Conservation (phyloP, 257 asterid species). For the Solanum tarapatanum region DNA sequence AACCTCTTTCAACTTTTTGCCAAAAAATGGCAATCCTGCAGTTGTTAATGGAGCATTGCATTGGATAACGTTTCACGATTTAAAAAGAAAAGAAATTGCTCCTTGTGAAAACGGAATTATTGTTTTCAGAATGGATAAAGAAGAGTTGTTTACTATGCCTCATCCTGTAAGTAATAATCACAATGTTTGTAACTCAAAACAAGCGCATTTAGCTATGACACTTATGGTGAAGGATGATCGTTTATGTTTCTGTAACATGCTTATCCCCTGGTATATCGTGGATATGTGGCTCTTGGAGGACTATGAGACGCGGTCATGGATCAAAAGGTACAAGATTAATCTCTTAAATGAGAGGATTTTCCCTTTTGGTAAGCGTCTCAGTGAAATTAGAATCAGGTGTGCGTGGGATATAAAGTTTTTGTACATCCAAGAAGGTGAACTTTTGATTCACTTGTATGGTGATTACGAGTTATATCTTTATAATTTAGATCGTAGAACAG, state of each 20-base stretch:
- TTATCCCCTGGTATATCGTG: not conserved
- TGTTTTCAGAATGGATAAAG: not conserved
- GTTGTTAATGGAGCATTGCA: no score
- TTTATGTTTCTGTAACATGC: not conserved
- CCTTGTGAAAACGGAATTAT: not conserved
- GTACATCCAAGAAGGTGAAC: not conserved
- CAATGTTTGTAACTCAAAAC: not conserved
- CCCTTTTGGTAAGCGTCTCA: not conserved
- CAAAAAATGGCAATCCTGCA: no score
- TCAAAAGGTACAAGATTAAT: not conserved
- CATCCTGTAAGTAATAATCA: not conserved
- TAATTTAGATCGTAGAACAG: not conserved
- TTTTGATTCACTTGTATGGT: not conserved
- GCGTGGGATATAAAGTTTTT: not conserved
- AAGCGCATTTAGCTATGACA: not conserved
- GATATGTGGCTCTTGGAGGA: not conserved
- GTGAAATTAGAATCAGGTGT: not conserved
- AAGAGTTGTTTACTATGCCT: not conserved
- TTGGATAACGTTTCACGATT: not conserved
- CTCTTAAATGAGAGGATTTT: not conserved
- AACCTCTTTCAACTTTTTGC: no score
- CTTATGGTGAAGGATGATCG: not conserved
- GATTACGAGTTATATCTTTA: not conserved
- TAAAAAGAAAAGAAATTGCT: not conserved
- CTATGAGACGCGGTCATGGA: not conserved